These are phyloP conservation scores for Syzygium aromaticum DNA, from an alignment of 345 rosid species.

Conservation along the genomic window DNA sequence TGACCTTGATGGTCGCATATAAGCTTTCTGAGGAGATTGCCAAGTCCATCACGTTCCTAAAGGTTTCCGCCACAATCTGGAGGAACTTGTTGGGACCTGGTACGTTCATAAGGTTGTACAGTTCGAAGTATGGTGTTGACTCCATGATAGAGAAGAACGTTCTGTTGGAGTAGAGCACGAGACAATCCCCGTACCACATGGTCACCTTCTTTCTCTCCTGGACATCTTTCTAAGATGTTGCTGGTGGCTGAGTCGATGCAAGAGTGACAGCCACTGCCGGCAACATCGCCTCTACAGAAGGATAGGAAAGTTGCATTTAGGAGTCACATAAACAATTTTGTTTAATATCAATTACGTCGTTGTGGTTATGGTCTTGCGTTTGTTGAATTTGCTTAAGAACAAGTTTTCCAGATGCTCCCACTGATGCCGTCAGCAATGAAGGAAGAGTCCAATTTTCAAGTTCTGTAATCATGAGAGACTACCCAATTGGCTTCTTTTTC, in stretches of 20 bases:
- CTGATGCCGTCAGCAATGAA: neutral
- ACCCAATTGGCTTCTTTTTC: neutral
- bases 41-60: neutral
- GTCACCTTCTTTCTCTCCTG: constrained; percentile 7
- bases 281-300: too few relatives aligned
- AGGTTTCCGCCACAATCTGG: neutral
- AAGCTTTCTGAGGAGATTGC: neutral
- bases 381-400: neutral
- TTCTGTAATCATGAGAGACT: neutral
- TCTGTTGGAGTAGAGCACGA: constrained; percentile 17
- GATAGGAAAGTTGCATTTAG: too few relatives aligned
- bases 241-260: neutral
- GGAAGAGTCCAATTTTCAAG: neutral
- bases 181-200: constrained; percentile 30
- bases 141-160: neutral
- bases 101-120: neutral
- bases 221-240: constrained; percentile 6
- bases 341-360: too few relatives aligned
- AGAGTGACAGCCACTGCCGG: too few relatives aligned
- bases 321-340: too few relatives aligned
- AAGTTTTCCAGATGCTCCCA: neutral
- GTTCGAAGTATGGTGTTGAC: fast-evolving
- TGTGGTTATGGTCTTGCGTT: too few relatives aligned
- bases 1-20: neutral
- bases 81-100: neutral